Conservation (phyloP, 495 filamentous ascomycete species). For the Podospora conica region DNA sequence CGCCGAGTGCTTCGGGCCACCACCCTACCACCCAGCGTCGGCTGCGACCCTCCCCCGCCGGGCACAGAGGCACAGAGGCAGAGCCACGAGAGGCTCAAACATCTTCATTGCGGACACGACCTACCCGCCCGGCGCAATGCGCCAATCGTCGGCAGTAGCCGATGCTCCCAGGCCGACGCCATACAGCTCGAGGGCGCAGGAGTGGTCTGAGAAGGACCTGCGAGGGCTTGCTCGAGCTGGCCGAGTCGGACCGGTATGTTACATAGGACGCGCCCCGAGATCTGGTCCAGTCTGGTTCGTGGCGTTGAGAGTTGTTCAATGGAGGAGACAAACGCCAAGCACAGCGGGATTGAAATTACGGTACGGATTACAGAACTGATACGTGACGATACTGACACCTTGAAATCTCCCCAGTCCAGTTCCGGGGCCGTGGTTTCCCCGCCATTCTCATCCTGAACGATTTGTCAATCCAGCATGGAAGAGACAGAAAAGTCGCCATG, state of each 20-base stretch:
- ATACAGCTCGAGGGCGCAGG: neutral
- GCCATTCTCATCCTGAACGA: no score
- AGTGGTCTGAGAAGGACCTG: neutral
- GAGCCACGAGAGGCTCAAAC: slow-evolving; percentile 1
- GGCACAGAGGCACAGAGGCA: no score
- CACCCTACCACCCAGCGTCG: neutral
- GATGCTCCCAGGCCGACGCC: neutral
- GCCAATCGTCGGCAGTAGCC: neutral
- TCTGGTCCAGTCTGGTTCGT: neutral
- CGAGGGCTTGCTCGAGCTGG: slow-evolving; percentile 15
- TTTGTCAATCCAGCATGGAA: no score
- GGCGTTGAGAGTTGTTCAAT: neutral
- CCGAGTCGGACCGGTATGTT: slow-evolving; percentile 30
- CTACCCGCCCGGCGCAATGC: neutral
- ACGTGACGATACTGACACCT: no score
- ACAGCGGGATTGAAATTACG: slow-evolving; percentile 8
- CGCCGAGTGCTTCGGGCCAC: slow-evolving; percentile 26
- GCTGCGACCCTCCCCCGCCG: slow-evolving; percentile 4
- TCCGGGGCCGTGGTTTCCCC: no score
- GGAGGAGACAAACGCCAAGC: slow-evolving; percentile 7
- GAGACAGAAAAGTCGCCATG: no score
- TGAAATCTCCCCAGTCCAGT: no score
- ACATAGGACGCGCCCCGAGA: slow-evolving; percentile 16
- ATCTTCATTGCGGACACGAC: neutral
- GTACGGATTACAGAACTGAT: no score